These are phyloP conservation scores for Solanum hybrid DNA, from an alignment of 305 asterid species.

Conservation along the genomic window DNA sequence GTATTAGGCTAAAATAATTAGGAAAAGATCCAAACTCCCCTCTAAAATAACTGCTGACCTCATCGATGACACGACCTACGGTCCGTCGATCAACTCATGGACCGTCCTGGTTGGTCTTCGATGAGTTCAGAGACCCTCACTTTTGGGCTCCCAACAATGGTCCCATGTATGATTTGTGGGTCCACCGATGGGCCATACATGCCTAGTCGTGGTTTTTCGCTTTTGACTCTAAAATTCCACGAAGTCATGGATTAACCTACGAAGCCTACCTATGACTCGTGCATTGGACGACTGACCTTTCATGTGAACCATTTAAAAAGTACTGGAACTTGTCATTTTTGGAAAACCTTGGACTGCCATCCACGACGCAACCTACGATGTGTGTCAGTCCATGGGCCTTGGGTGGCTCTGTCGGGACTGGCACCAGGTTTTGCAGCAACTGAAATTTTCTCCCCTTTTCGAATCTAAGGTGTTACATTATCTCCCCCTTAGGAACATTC, in stretches of 20 bases:
- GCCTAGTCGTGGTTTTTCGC: neutral
- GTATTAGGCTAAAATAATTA: neutral
- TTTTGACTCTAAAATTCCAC: neutral
- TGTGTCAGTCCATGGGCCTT: neutral
- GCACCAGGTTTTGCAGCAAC: neutral
- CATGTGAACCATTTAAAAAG: neutral
- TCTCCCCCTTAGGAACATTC: neutral
- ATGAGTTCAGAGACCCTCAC: too few species aligned
- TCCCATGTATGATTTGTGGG: too few species aligned
- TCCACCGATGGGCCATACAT: neutral
- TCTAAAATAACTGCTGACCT: neutral
- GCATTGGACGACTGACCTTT: neutral
- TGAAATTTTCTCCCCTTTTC: neutral
- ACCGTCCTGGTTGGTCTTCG: neutral
- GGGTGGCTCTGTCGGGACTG: neutral
- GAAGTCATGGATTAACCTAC: neutral
- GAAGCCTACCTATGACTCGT: neutral
- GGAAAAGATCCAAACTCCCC: neutral
- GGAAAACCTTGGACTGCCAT: neutral
- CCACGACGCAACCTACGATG: neutral
- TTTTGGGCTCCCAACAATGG: too few species aligned
- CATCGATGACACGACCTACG: neutral
- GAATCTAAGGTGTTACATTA: neutral
- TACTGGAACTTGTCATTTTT: neutral
- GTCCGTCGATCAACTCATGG: neutral